Base-by-base conservation (phyloP, 768 basidiomycete species). In the Amanita brunnescens region DNA sequence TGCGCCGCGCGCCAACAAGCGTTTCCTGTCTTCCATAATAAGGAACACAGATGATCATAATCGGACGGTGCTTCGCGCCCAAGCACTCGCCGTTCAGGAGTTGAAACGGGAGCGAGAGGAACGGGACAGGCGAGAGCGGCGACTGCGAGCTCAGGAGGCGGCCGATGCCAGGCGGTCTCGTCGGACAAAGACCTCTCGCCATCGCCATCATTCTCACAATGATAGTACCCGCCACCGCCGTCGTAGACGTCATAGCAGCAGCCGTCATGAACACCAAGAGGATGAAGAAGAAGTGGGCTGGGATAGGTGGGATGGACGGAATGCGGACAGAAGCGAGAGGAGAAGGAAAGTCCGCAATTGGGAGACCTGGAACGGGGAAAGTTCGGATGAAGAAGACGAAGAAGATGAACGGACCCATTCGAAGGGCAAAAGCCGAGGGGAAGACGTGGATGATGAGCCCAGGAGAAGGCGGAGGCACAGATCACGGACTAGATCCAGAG, bases 41-140 rank as follows among this genome's bases (percentile, higher is more conserved):
- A 81, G 85, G 58, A 92, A 80, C 57, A 96, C 96, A 3, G 94
- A 96, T 62, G 94, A 94, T 52, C 96, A 99, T 62, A 99, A 99
- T 66, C 83, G 85, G 67, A 82, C 87, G 10, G 73, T 99, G 41
- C 64, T 90, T 18, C 78, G 78, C 50, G 77, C 86, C 21, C 87
- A 90, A 66, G 83, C 84, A 0, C 63, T 70, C 10, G 85, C 87
- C 30, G 84, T 85, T 1, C 76, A 86, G 56, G 87, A 89, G 57
- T 70, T 81, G n/a, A 84, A 87, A 52, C 69, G 68, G 23, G 82
- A 83, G 55, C 67, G 80, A 21, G 76, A 81, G n/a, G 85, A 85
- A 53, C 73, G 77, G 54, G 81, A 86, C 61, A 70, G 79, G 53
- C 70, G 60, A 41, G 84, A 87, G 57, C 68, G 85, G 32, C 69